Percentiles rank a stretch among this genome's conserved stretches.
Conservation (phyloP, 768 basidiomycete species). For the Saitozyma podzolica region DNA sequence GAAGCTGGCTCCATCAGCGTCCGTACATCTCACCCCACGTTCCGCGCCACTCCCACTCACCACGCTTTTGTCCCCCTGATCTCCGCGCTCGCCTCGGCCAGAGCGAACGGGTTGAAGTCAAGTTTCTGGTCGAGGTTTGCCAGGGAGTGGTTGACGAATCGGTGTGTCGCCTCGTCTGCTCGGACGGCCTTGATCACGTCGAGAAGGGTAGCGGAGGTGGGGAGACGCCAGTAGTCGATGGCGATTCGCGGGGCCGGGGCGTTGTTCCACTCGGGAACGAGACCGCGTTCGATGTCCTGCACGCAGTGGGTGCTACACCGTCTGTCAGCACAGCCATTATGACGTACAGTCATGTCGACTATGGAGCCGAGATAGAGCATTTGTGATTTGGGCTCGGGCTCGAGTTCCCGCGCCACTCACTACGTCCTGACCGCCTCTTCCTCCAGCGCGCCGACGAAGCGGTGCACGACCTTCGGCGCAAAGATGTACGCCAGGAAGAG, state of each 20-base stretch:
- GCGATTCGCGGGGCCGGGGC: slow-evolving; percentile 81
- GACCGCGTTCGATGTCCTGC: slow-evolving; percentile 63
- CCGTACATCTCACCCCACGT: background rate
- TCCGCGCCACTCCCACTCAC: slow-evolving; percentile 55
- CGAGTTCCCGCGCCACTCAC: slow-evolving; percentile 56
- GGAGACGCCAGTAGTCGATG: slow-evolving; percentile 77
- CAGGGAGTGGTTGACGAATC: slow-evolving; percentile 91
- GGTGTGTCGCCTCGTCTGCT: slow-evolving; percentile 88
- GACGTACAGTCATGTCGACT: too few species aligned
- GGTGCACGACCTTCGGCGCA: slow-evolving; percentile 59
- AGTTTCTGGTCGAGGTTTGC: slow-evolving; percentile 74
- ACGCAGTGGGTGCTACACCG: slow-evolving; percentile 66
- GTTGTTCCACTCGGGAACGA: slow-evolving; percentile 59
- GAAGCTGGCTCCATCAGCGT: slow-evolving; percentile 37
- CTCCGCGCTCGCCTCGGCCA: slow-evolving; percentile 84
- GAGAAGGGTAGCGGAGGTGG: slow-evolving; percentile 56
- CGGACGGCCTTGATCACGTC: slow-evolving; percentile 90
- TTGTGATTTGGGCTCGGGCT: too few species aligned
- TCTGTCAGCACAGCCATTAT: background rate
- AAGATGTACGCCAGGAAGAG: slow-evolving; percentile 69
- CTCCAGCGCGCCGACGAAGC: slow-evolving; percentile 88
- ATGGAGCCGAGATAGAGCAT: too few species aligned
- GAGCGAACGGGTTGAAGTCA: slow-evolving; percentile 72
- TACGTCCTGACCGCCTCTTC: slow-evolving; percentile 95
- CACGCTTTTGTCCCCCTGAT: slow-evolving; percentile 73